Evolutionary conservation across 2,329 filamentous ascomycete genomes (phyloP).

Genomic region (Stagonosporopsis chrysanthemi): DNA sequence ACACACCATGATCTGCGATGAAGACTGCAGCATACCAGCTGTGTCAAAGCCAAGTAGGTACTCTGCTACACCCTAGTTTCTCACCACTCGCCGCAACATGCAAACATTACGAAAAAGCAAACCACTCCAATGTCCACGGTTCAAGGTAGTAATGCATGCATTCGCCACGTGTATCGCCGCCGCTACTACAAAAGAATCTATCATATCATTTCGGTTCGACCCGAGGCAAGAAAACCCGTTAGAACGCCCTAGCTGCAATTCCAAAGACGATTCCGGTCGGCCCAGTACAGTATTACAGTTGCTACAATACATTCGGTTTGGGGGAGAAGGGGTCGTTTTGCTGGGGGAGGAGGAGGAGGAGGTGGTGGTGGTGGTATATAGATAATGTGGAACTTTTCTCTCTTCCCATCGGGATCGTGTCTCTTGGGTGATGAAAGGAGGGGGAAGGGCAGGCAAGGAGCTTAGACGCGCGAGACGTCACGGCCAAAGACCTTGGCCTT

Average conservation of each 20-base stretch:
- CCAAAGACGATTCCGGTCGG: slow-evolving; percentile 12
- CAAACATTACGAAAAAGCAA: too few species aligned
- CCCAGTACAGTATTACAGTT: slow-evolving; percentile 21
- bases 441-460: neutral
- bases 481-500: slow-evolving; percentile 97
- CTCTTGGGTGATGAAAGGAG: too few species aligned
- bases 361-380: slow-evolving; percentile 18
- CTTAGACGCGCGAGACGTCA: slow-evolving; percentile 80
- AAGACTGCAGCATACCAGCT: too few species aligned
- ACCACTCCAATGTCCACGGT: too few species aligned
- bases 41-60: too few species aligned
- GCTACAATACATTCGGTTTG: slow-evolving; percentile 18
- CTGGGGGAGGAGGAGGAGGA: neutral
- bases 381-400: slow-evolving; percentile 16
- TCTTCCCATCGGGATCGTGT: neutral
- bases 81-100: too few species aligned
- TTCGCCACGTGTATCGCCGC: neutral
- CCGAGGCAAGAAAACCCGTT: slow-evolving; percentile 1
- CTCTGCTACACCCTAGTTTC: too few species aligned
- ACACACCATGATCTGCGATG: too few species aligned
- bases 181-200: slow-evolving; percentile 16
- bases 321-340: slow-evolving; percentile 3
- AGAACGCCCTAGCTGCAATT: slow-evolving; percentile 16
- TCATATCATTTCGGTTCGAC: slow-evolving; percentile 5
- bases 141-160: too few species aligned